Base-by-base conservation (phyloP, 352 stramenopile genomes). In the Phytophthora ohioensis region DNA sequence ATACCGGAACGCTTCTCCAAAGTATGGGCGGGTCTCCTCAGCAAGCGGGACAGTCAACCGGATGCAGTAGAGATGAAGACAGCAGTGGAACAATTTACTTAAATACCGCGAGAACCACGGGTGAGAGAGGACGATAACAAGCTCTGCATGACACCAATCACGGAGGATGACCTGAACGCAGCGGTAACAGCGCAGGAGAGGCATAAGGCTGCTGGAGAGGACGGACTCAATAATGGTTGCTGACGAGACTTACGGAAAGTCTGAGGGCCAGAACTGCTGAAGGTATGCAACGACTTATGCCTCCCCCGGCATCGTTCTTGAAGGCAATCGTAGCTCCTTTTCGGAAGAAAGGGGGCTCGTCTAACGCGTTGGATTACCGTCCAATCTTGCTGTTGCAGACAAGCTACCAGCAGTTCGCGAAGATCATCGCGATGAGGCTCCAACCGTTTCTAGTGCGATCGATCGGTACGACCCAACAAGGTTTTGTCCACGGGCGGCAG, bases 341-440 rank as follows among this genome's bases (percentile, higher is more conserved):
- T 13, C 7, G 41, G 30, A 61, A 61, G 17, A 53, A 61, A n/a
- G 54, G 54, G 0, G 54, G 52, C 10, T 61, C 54, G 3, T 13
- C 2, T 4, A 42, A 61, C 6, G 54, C 54, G 8, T 15, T 61
- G 30, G 41, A 52, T 13, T 61, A 43, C 27, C 21, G 54, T 17
- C 54, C 54, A 11, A 61, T 61, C 1, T 42, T 10, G 6, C 34
- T 61, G 12, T 30, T 61, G 0, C 39, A 52, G 10, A 61, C 54
- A 6, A 42, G 36, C 4, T 61, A 61, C 27, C 42, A 61, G n/a
- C 9, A 45, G 6, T 61, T 52, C 35, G 13, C 12, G 7, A 47
- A 52, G 9, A 10, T 61, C 4, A 13, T 61, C 5, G 39, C 54
- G 11, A 35, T 9, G 30, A 10, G 21, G 27, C 7, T 61, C 4